Evolutionary conservation across 73 alveolate genomes (phyloP).

Genomic region (Strombidium stylifer): DNA sequence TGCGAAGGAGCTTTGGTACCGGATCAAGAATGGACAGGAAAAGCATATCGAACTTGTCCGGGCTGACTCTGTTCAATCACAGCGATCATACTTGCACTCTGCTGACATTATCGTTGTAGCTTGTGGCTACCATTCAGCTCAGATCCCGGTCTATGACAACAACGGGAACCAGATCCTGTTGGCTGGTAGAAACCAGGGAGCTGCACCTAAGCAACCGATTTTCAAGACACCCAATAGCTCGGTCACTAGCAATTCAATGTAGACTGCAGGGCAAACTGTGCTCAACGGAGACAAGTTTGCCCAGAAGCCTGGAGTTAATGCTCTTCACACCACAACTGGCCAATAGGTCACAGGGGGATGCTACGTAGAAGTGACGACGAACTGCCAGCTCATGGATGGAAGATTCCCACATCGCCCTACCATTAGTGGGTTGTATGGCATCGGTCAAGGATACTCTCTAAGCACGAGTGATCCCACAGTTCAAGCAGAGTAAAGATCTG

Average conservation of each 20-base stretch:
- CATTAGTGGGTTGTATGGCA: constrained; percentile 32
- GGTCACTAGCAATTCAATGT: constrained; percentile 21
- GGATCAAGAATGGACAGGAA: constrained; percentile 21
- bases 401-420: neutral
- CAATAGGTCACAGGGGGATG: neutral
- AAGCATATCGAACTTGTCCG: constrained; percentile 15
- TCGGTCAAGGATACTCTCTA: constrained; percentile 49
- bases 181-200: neutral
- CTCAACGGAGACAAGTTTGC: no score
- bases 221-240: neutral
- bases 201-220: neutral
- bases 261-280: neutral
- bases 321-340: neutral
- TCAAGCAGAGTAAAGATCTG: constrained; percentile 37
- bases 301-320: neutral
- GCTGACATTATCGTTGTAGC: constrained; percentile 46
- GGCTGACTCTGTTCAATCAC: neutral
- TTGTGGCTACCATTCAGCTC: constrained; percentile 34
- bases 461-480: constrained; percentile 36
- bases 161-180: neutral
- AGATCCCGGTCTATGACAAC: constrained; percentile 7
- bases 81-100: neutral
- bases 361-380: neutral
- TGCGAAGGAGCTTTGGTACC: constrained; percentile 52
- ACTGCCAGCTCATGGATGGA: neutral